Base-by-base conservation (phyloP, 768 basidiomycete species). In the Leccinum olivaceopallidum region DNA sequence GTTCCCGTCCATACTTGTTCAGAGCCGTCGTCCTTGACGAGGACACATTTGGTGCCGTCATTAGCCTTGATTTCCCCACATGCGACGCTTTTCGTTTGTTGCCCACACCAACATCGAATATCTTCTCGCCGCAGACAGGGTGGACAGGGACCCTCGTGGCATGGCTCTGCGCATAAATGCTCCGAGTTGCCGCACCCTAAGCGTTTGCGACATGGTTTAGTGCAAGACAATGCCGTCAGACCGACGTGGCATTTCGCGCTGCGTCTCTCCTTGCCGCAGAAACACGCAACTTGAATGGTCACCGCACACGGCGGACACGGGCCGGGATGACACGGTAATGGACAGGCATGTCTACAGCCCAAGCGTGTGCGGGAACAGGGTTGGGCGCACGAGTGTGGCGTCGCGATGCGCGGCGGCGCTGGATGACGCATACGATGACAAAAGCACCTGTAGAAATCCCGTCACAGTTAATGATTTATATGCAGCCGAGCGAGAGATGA, bases 261-360 rank as follows among this genome's bases (percentile, higher is more conserved):
- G 32, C 54, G 69, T 2, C 77, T 73, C 36, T 83, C 80, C 61
- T 84, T 81, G 52, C 83, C 82, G n/a, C 95, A 98, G 55, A 91
- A 87, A 70, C 97, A 99, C 2, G 81, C 77, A n/a, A 86, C 75
- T 48, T 84, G 82, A 0, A 90, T 85, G 6, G 89, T 91, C 12
- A 96, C 83, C 62, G 86, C 84, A 69, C 97, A 99, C 0, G 94
- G 94, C 0, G 95, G 95, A 75, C 97, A 99, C 0, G 96, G 97
- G 0, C 96, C 97, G 0, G 97, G 96, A 72, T 98, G 96, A 69
- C 96, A 98, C 14, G 80, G 78, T 14, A 94, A 71, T 0, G 94
- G 85, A 71, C 95, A 98, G 0, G 92, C 79, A 69, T 98, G 96
- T 0, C 80, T 79, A 65, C 96, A 99, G 0, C 65, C 65, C 30